Evolutionary conservation across 2,329 filamentous ascomycete genomes (phyloP), one percentile per base, ranked within the genome.

Genomic region (Stachybotrys chlorohalonatus): DNA sequence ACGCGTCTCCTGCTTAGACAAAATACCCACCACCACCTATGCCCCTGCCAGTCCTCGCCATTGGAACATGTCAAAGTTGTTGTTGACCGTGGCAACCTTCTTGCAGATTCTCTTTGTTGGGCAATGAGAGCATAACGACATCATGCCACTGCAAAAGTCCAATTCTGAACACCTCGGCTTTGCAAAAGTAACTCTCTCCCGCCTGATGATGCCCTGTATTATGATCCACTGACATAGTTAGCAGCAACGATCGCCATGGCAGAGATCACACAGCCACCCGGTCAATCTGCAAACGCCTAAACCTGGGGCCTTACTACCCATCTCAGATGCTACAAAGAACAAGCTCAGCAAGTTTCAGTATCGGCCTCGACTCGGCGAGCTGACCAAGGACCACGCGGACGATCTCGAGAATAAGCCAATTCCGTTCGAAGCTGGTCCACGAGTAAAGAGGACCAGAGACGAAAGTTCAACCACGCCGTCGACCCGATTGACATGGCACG

Each of bases 311-410:
- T 66, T 77, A 7, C 71, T 75, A 36, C 75, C 78, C 16, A 73
- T 83, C 11, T 85, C 83, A 46, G 75, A 80, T 36, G 73, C 73
- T 8, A 84, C 83, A 11, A 85, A 81, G 63, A 80, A 73, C 58
- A 86, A 85, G 62, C 73, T 86, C 36, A 79, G 77, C 63, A 80
- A 81, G 54, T 85, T 83, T 58, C 72, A 75, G 52, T 72, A 75
- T 13, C 65, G 70, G 7, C 58, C 63, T 1, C 52, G 56, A 11
- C 54, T 60, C 31, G 59, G 62, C 13, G 62, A 61, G 17, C 51
- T 31, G 11, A 31, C 49, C 7, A 51, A 42, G 36, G 36, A 42
- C 36, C 9, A 42, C 6, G 36, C 36, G 36, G 36, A 42, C 36
- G 36, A 42, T 42, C 9, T 13, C 13, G 13, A 42, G 13, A 42